Percentiles rank a stretch among this genome's conserved stretches.
Evolutionary conservation across 805 yeast genomes (phyloP).

Genomic region (Myxozyma geophila): DNA sequence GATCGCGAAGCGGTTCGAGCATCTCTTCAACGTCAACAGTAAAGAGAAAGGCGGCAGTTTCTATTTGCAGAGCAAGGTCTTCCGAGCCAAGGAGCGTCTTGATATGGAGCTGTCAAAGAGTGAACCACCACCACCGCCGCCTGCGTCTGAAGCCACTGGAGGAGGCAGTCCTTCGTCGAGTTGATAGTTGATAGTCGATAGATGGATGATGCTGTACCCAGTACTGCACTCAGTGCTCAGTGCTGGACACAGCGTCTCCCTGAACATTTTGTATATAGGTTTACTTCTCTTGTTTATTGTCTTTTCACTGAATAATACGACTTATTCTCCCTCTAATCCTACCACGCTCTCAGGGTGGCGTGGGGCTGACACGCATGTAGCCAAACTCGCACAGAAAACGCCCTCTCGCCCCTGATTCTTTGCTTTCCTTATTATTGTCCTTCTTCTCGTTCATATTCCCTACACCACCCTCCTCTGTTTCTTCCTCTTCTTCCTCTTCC

Average conservation of each 20-base stretch:
- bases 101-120: conserved; percentile 67
- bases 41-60: conserved; percentile 97
- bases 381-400: too few species aligned
- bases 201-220: background rate
- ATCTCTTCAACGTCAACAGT: conserved; percentile 83
- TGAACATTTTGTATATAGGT: background rate
- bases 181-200: background rate
- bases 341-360: too few species aligned
- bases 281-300: background rate
- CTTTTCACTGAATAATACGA: too few species aligned
- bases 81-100: conserved; percentile 90
- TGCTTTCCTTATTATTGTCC: background rate
- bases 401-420: background rate
- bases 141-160: conserved; percentile 5
- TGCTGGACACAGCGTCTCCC: too few species aligned
- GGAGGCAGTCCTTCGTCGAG: conserved; percentile 17
- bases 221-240: too few species aligned
- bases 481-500: background rate
- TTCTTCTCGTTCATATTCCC: background rate
- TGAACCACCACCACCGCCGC: conserved; percentile 21
- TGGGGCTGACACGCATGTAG: too few species aligned
- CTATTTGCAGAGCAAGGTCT: conserved; percentile 89
- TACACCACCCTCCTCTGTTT: background rate
- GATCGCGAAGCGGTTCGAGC: conserved; percentile 72
- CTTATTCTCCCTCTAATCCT: too few species aligned